Evolutionary conservation across 805 yeast species (phyloP).

Genomic region (Saccharomycopsis fermentans): DNA sequence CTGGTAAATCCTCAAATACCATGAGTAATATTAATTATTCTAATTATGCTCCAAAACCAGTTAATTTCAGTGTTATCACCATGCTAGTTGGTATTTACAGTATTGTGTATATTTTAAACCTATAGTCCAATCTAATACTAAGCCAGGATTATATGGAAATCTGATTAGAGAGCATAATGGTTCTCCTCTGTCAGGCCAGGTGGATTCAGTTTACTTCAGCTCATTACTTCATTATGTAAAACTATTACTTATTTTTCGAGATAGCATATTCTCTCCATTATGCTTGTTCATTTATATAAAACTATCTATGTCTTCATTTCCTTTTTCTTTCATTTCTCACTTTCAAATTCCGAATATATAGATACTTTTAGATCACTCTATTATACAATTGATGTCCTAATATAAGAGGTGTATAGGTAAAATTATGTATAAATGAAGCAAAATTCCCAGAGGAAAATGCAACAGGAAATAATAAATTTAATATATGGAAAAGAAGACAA

Average conservation of each 20-base stretch:
- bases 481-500: too few species aligned
- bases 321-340: not conserved
- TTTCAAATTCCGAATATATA: not conserved
- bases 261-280: not conserved
- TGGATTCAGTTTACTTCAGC: not conserved
- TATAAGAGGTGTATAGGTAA: not conserved
- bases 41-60: not conserved
- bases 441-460: too few species aligned
- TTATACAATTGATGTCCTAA: not conserved
- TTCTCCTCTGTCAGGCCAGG: not conserved
- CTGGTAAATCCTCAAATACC: not conserved
- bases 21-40: not conserved
- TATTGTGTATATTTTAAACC: not conserved
- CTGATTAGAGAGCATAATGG: not conserved
- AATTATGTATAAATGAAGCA: too few species aligned
- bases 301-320: not conserved
- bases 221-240: not conserved
- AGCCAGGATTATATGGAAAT: not conserved
- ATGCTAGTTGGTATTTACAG: not conserved
- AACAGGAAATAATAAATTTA: too few species aligned
- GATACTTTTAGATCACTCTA: not conserved
- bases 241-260: not conserved
- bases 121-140: not conserved
- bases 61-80: not conserved
- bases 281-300: not conserved